Evolutionary conservation across 1,284 basidiomycete species (phyloP).

Genomic region (Ganoderma boninense): DNA sequence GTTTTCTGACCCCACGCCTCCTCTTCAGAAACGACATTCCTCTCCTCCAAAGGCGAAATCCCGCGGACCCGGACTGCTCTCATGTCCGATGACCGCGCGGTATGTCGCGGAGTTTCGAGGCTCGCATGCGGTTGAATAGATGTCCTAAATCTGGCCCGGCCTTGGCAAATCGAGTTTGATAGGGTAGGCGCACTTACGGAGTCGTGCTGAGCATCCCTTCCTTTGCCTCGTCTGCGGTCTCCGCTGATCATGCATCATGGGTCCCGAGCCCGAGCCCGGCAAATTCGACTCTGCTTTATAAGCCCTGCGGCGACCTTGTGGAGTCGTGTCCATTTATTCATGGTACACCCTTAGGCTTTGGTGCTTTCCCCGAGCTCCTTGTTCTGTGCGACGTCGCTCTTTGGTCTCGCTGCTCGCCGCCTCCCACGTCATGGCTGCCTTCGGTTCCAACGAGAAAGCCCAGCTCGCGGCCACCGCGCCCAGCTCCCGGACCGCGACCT

Average conservation of each 20-base stretch:
- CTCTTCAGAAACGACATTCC: not conserved
- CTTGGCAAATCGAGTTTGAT: not conserved
- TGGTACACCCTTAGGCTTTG: not conserved
- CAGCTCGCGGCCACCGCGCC: not conserved
- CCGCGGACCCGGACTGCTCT: not conserved
- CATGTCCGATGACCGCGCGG: not conserved
- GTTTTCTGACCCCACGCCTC: not conserved
- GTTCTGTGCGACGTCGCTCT: not conserved
- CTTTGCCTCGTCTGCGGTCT: not conserved
- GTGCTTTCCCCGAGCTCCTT: not conserved
- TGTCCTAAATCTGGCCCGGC: not conserved
- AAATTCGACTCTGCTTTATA: not conserved
- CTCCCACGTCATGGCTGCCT: not conserved
- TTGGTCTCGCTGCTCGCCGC: not conserved
- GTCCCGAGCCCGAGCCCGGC: not conserved
- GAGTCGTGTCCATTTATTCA: not conserved
- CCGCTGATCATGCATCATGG: not conserved
- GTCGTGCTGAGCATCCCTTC: not conserved
- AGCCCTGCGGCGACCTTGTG: not conserved
- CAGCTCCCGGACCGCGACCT: conserved; percentile 9
- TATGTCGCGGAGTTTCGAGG: not conserved
- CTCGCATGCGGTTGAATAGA: not conserved
- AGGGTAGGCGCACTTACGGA: not conserved
- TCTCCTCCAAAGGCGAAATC: not conserved
- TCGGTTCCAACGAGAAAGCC: not conserved